A percentile compares a stretch with the other conserved stretches of the same genome.
Evolutionary conservation across 176 grass and related monocot species (phyloP).

Genomic region (Miscanthus lutarioriparius): DNA sequence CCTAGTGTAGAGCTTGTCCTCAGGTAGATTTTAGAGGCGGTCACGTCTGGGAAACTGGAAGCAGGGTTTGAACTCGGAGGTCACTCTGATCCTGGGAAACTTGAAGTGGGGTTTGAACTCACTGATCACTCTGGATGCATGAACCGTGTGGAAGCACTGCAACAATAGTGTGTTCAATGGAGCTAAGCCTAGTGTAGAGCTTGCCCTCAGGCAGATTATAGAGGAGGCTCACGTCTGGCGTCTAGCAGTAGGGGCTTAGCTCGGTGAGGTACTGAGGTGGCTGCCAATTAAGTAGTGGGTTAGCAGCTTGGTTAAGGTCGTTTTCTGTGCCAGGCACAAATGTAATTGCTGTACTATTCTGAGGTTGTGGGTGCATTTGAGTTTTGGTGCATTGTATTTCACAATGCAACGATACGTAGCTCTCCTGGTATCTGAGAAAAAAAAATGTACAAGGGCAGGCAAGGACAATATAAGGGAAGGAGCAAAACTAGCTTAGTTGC

Average conservation of each 20-base stretch:
- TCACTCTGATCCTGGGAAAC: neutral
- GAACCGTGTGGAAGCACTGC: neutral
- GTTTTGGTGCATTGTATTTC: neutral
- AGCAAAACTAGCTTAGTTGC: neutral
- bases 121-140: neutral
- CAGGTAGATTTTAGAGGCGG: neutral
- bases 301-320: neutral
- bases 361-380: neutral
- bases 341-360: neutral
- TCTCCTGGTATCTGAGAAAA: neutral
- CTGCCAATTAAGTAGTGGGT: neutral
- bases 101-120: neutral
- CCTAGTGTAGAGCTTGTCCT: neutral
- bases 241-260: neutral
- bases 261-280: neutral
- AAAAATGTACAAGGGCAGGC: neutral
- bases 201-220: neutral
- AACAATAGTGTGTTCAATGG: neutral
- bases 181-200: neutral
- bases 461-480: slow-evolving; percentile 1
- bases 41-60: neutral
- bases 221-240: neutral
- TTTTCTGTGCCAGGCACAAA: neutral
- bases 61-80: neutral
- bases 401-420: neutral